These are phyloP conservation scores for Tulasnella sp. DNA, from an alignment of 768 basidiomycete species.

Conservation along the genomic window DNA sequence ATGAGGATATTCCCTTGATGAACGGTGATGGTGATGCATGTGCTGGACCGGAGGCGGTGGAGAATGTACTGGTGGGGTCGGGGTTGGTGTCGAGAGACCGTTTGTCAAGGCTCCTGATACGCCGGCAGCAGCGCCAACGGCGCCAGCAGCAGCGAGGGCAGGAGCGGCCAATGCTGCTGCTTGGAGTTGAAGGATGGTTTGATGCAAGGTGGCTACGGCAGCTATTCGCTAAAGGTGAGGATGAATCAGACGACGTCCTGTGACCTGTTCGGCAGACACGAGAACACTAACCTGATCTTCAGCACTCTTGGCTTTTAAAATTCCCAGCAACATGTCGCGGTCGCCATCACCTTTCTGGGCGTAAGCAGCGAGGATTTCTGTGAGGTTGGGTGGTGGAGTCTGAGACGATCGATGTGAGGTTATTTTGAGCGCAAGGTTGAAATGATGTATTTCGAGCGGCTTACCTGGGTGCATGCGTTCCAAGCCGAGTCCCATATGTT, in stretches of 20 bases:
- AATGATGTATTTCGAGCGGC: not conserved
- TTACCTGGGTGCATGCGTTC: slow-evolving; percentile 22
- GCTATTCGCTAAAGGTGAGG: slow-evolving; percentile 55
- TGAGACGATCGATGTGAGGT: slow-evolving; percentile 11
- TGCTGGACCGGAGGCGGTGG: slow-evolving; percentile 18
- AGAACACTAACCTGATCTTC: slow-evolving; percentile 76
- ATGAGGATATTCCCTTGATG: not conserved
- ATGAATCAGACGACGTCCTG: not conserved
- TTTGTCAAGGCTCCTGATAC: not conserved
- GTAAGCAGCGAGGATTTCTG: slow-evolving; percentile 85
- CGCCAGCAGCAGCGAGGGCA: slow-evolving; percentile 28
- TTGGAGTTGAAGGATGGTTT: slow-evolving; percentile 56
- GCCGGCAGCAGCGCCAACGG: slow-evolving; percentile 34
- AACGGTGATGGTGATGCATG: slow-evolving; percentile 3
- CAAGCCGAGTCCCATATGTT: slow-evolving; percentile 27
- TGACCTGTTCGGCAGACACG: not conserved
- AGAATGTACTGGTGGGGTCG: slow-evolving; percentile 25
- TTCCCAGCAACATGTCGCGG: slow-evolving; percentile 83
- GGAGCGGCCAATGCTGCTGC: slow-evolving; percentile 32
- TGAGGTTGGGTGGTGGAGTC: slow-evolving; percentile 72
- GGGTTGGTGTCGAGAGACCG: slow-evolving; percentile 23
- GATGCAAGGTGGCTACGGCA: slow-evolving; percentile 63
- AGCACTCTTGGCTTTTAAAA: slow-evolving; percentile 87
- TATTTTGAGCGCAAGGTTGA: slow-evolving; percentile 26
- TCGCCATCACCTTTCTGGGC: slow-evolving; percentile 83